Percentiles rank a stretch among this genome's conserved stretches.
phyloP scores from a whole-genome alignment of 148 eudicot genomes.

The Diospyros kaki region DNA sequence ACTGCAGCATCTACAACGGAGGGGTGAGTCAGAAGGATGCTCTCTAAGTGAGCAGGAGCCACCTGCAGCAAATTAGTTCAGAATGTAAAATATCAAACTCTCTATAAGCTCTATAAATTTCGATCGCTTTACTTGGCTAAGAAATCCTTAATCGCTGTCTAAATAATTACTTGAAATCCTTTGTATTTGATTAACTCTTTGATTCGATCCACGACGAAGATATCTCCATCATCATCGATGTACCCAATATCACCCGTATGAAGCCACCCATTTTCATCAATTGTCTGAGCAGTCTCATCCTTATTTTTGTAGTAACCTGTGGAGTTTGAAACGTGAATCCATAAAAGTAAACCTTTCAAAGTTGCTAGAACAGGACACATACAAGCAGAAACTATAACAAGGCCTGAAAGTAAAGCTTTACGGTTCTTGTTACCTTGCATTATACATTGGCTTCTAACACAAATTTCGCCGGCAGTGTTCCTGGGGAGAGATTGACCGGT shows the following conservation, averaged over 20 bases:
- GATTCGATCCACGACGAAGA: constrained; percentile 87
- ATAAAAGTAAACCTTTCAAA: not conserved
- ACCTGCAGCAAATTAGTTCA: constrained; percentile 40
- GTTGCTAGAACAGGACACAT: not conserved
- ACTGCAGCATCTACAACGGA: constrained; percentile 86
- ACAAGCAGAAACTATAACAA: not conserved
- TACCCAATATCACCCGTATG: constrained; percentile 95
- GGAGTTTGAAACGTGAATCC: not conserved
- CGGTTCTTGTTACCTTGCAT: constrained; percentile 61
- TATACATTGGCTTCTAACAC: constrained; percentile 86
- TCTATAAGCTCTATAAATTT: no score
- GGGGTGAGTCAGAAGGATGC: constrained; percentile 74
- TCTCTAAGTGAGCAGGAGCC: constrained; percentile 95
- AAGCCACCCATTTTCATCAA: constrained; percentile 85
- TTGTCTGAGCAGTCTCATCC: constrained; percentile 64
- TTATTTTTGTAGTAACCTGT: constrained; percentile 82
- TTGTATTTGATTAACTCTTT: constrained; percentile 91
- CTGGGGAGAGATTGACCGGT: constrained; percentile 63
- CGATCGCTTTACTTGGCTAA: not conserved
- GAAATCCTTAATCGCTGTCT: not conserved
- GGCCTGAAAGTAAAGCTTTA: no score
- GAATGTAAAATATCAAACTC: not conserved
- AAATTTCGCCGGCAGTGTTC: constrained; percentile 77
- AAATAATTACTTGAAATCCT: constrained; percentile 71
- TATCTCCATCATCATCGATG: constrained; percentile 90